Conservation (phyloP, 495 filamentous ascomycete genomes). For the Aspergillus baeticus region DNA sequence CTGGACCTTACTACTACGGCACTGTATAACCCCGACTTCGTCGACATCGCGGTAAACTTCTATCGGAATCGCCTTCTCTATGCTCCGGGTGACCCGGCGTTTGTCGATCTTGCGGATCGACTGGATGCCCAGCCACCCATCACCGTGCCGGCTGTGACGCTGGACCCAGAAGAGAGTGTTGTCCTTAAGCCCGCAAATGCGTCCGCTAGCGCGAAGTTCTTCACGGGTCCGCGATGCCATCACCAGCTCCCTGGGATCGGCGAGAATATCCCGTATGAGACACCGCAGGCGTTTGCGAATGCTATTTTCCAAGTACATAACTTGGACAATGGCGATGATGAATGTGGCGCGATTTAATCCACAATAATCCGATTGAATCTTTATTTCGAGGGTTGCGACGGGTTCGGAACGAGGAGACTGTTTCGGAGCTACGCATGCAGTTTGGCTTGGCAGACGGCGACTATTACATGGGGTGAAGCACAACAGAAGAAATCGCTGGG, state of each 20-base stretch:
- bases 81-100: not conserved
- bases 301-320: not conserved
- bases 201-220: constrained; percentile 3
- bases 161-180: not conserved
- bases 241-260: not conserved
- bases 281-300: not conserved
- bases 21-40: constrained; percentile 3
- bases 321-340: not conserved
- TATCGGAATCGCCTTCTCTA: constrained; percentile 1
- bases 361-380: too few relatives aligned
- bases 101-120: not conserved
- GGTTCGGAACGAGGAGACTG: too few relatives aligned
- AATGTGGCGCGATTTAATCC: too few relatives aligned
- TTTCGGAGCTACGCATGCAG: too few relatives aligned
- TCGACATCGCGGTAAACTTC: not conserved
- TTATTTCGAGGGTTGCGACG: too few relatives aligned
- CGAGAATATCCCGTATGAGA: constrained; percentile 4
- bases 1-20: not conserved
- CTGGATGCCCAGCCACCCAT: not conserved
- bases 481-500: too few relatives aligned
- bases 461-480: too few relatives aligned
- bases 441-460: too few relatives aligned
- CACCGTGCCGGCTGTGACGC: not conserved
- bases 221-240: constrained; percentile 1
- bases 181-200: not conserved